Evolutionary conservation across 78 protist species (phyloP), one percentile per base, ranked within the genome.

Genomic region (Pigoraptor vietnamica): DNA sequence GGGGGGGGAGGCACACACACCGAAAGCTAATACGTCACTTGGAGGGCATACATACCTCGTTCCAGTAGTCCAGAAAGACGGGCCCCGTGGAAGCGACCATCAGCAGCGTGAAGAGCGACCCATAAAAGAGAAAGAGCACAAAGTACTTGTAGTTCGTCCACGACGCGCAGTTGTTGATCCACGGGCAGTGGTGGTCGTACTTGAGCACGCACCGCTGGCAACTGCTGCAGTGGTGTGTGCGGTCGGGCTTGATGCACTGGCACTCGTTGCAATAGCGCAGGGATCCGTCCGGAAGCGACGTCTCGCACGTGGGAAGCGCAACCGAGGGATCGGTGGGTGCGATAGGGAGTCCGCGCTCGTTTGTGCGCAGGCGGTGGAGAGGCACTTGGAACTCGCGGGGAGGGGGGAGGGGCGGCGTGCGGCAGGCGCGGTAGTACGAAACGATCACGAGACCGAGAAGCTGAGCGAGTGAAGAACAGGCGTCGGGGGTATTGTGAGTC

Each of bases 201-300:
- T 91, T 87, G 40, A 91, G 91, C 36, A 97, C 93, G 91, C 98
- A 97, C 40, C 55, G 67, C 33, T 93, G 81, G 92, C 99, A 98
- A 21, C 86, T 40, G 23, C 90, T 0, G 95, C 99, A 98, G 90
- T 98, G 99, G 81, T 97, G 98, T 33, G 97, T 37, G n/a, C 98
- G 92, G 0, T 37, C 82, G 14, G 94, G 94, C 55, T 87, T 83
- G 39, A 37, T 10, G 1, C 1, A 0, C 32, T 35, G 0, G 93
- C 93, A 88, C 25, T 35, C 2, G 25, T 2, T n/a, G 88, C 88
- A 83, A 10, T 32, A 83, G n/a, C 39, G 39, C 35, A 21, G 14
- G 29, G 67, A 48, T 14, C 67, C 67, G 14, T 48, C 67, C 6
- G 67, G 14, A 14, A 48, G 67, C 14, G 67, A 21, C 14, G 67